phyloP scores from a whole-genome alignment of 352 stramenopile species.

The Phytophthora pinifolia region DNA sequence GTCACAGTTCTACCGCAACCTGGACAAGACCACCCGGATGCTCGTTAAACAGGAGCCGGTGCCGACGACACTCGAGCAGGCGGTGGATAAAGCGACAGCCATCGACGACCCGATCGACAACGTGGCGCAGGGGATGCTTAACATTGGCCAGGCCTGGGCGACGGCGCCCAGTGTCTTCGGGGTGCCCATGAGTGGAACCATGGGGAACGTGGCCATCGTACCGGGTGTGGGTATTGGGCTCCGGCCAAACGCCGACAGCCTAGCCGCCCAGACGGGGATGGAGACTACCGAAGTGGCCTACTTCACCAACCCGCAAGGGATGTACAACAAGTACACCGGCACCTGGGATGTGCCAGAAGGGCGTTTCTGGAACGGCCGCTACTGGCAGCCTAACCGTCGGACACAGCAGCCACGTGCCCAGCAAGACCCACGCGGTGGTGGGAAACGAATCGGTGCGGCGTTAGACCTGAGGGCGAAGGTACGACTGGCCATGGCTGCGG shows the following conservation, averaged over 20 bases:
- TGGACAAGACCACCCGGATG: constrained; percentile 3
- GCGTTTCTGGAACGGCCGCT: not conserved
- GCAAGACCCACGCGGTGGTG: not conserved
- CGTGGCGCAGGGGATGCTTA: not conserved
- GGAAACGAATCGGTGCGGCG: not conserved
- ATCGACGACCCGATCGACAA: constrained; percentile 8
- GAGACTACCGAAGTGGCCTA: not conserved
- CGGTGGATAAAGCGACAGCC: constrained; percentile 3
- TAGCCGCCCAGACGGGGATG: too few species aligned
- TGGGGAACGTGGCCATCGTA: not conserved
- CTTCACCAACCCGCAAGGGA: constrained; percentile 1
- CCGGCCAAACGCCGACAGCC: too few species aligned
- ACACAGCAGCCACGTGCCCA: too few species aligned
- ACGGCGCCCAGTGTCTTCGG: not conserved
- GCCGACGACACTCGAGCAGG: not conserved
- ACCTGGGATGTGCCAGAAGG: not conserved
- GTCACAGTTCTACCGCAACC: constrained; percentile 4
- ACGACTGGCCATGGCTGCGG: too few species aligned
- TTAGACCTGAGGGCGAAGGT: not conserved
- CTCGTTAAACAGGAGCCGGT: not conserved
- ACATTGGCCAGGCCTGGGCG: constrained; percentile 5
- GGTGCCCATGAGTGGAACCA: constrained; percentile 1
- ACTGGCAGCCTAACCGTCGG: not conserved
- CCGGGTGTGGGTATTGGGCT: too few species aligned
- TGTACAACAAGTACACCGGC: not conserved